Conservation (phyloP, 257 asterid species). For the Solanum chilense region DNA sequence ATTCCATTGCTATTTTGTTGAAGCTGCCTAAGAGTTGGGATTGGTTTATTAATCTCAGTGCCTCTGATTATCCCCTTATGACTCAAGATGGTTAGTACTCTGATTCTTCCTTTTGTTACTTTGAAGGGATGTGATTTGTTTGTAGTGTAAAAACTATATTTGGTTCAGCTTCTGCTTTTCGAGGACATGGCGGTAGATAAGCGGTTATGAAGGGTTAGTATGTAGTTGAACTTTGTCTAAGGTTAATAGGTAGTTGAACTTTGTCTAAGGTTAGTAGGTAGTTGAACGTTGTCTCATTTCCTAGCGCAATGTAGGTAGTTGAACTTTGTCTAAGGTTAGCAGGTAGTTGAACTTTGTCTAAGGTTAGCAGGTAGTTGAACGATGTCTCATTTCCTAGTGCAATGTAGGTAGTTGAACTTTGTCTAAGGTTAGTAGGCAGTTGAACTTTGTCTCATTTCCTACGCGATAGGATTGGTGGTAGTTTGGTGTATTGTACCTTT, state of each 20-base stretch:
- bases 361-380: background rate
- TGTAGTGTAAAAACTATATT: background rate
- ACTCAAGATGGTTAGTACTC: slow-evolving; percentile 80
- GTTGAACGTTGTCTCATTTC: background rate
- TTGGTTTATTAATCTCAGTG: slow-evolving; percentile 80
- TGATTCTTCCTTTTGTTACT: background rate
- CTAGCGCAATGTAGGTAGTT: background rate
- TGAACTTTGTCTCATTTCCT: background rate
- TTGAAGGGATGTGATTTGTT: background rate
- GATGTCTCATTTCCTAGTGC: background rate
- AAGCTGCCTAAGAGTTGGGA: slow-evolving; percentile 66
- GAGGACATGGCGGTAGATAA: background rate
- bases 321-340: background rate
- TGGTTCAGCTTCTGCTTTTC: background rate
- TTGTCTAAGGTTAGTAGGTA: background rate
- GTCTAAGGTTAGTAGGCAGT: background rate
- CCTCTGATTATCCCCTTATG: slow-evolving; percentile 90
- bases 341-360: background rate
- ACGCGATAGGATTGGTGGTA: background rate
- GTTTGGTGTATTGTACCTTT: background rate
- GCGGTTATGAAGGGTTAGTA: background rate
- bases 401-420: background rate
- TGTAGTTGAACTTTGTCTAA: background rate
- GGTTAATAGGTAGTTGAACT: background rate
- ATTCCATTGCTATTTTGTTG: slow-evolving; percentile 65